These are phyloP conservation scores for Gentiana dahurica DNA, from an alignment of 257 asterid genomes.

Conservation along the genomic window DNA sequence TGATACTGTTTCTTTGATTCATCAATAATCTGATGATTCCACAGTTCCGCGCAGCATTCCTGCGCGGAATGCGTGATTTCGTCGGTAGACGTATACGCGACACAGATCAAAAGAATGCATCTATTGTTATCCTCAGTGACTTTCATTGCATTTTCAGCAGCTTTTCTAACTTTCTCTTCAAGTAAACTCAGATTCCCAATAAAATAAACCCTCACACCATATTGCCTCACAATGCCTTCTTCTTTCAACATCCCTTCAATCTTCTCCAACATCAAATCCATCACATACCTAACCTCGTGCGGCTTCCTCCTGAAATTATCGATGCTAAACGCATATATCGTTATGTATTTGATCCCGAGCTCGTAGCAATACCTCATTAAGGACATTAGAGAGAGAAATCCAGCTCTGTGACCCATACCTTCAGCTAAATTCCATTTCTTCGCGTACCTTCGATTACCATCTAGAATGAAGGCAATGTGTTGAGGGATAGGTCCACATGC, in stretches of 20 bases:
- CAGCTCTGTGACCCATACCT: constrained; percentile 63
- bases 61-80: constrained; percentile 54
- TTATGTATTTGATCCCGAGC: constrained; percentile 44
- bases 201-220: constrained; percentile 61
- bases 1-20: constrained; percentile 5
- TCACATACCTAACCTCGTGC: constrained; percentile 43
- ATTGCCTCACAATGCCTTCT: constrained; percentile 32
- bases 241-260: constrained; percentile 57
- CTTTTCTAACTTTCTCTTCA: constrained; percentile 31
- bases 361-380: constrained; percentile 59
- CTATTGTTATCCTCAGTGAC: constrained; percentile 38
- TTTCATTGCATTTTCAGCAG: constrained; percentile 59
- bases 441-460: constrained; percentile 70
- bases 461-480: constrained; percentile 68
- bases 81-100: constrained; percentile 66
- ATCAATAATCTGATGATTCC: not conserved
- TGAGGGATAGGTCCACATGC: constrained; percentile 53
- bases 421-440: constrained; percentile 35
- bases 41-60: constrained; percentile 29
- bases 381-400: constrained; percentile 57
- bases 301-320: constrained; percentile 71
- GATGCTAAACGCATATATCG: constrained; percentile 70
- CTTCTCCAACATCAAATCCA: constrained; percentile 78
- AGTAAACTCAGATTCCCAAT: constrained; percentile 54
- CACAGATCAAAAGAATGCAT: constrained; percentile 34